Base-by-base conservation (phyloP, 108 stramenopile genomes). In the Hondaea fermentalgiana region DNA sequence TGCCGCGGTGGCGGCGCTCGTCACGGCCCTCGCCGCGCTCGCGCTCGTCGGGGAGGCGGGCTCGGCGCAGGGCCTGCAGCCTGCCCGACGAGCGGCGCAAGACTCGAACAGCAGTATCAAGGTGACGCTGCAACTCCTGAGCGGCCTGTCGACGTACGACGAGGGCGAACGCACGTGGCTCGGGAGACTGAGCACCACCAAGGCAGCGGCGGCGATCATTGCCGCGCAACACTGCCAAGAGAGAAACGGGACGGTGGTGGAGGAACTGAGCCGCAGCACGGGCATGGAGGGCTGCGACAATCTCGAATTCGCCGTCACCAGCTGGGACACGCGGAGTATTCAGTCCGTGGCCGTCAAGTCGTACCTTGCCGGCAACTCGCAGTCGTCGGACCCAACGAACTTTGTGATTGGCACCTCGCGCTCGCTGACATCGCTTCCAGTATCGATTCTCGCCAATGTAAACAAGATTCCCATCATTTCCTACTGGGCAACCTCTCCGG, bases 391-490 rank as follows among this genome's bases (percentile, higher is more conserved):
- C 64, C 8, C 64, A 12, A 42, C 64, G 42, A 47, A 83, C 49
- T 6, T 83, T 8, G 51, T 83, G n/a, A 83, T 83, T 53, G 76
- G 76, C 76, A 53, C 76, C n/a, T 25, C 76, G 76, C 45, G 76
- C n/a, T 53, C 49, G n/a, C 49, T 53, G n/a, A 53, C 49, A 0
- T 53, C 76, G 76, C 45, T 83, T 43, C 76, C 76, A 0, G 76
- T 83, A 6, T 83, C 76, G 51, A 83, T 83, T 16, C 51, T 83
- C 5, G 45, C 76, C n/a, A 53, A 47, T 23, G 76, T 53, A 23
- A 83, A 83, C 51, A 53, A 83, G 25, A 47, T 83, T 23, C 76
- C 76, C 51, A 83, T 53, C 49, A 83, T 83, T 6, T 53, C 49
- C 10, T 83, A 83, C 51, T 83, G 76, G 76, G 51, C 49, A 6